Percentiles rank a stretch among this genome's conserved stretches.
phyloP scores from a whole-genome alignment of 208 protist species.

The Vickermania spadyakhi region DNA sequence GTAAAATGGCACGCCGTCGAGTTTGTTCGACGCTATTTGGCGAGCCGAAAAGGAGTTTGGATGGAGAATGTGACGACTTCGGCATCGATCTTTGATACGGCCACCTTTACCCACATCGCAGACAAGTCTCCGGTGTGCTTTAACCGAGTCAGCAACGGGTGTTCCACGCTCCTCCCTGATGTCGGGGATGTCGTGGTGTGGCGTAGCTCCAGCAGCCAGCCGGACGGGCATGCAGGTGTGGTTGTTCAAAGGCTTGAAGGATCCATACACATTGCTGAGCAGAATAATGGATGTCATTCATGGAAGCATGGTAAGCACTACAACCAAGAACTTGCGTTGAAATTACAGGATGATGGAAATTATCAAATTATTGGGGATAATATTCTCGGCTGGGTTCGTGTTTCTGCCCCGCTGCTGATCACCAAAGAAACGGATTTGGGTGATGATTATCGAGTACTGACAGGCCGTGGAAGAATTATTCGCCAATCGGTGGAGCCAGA shows the following conservation, averaged over 20 bases:
- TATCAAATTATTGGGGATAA: slow-evolving; percentile 26
- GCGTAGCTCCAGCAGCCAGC: slow-evolving; percentile 20
- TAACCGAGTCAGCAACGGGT: not conserved
- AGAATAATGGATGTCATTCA: slow-evolving; percentile 51
- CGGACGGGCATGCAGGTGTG: slow-evolving; percentile 54
- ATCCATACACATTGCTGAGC: slow-evolving; percentile 45
- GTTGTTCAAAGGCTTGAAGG: slow-evolving; percentile 26
- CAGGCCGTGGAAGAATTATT: slow-evolving; percentile 28
- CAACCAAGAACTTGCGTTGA: slow-evolving; percentile 39
- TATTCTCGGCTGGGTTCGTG: slow-evolving; percentile 51
- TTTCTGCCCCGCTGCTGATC: slow-evolving; percentile 38
- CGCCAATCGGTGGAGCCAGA: slow-evolving; percentile 30
- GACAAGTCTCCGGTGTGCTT: slow-evolving; percentile 20
- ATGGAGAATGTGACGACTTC: slow-evolving; percentile 34
- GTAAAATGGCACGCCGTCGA: slow-evolving; percentile 65
- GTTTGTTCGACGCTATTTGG: slow-evolving; percentile 65
- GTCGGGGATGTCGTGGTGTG: slow-evolving; percentile 60
- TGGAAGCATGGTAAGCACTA: slow-evolving; percentile 35
- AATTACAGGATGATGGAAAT: slow-evolving; percentile 6
- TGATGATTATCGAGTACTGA: slow-evolving; percentile 44
- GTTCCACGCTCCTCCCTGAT: slow-evolving; percentile 10
- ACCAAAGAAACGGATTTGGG: slow-evolving; percentile 35
- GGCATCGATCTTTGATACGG: slow-evolving; percentile 41
- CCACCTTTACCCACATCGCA: slow-evolving; percentile 15
- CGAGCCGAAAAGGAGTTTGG: slow-evolving; percentile 55